Base-by-base conservation (phyloP, 2,329 filamentous ascomycete species). In the Cladosporium sphaerospermum region DNA sequence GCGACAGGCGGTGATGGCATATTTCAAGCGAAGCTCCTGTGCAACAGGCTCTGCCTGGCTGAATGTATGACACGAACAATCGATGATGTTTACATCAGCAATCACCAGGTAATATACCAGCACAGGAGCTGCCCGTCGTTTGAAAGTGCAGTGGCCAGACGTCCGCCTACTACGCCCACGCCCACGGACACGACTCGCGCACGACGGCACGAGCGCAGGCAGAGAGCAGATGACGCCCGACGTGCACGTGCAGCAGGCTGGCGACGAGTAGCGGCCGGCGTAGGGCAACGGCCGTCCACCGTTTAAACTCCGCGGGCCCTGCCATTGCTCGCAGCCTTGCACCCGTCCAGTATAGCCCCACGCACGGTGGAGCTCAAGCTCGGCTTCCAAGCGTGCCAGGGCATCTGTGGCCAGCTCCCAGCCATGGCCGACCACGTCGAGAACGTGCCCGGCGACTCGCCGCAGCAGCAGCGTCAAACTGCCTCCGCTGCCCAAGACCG, bases 391-490 rank as follows among this genome's bases (percentile, higher is more conserved):
- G 36, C 40, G 36, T n/a, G 47, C 37, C 40, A 14, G 4, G 46
- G 23, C n/a, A 45, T 23, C 33, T 14, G 34, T 14, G 43, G 18
- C 39, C 16, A 42, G 16, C 41, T 23, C 19, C 41, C 49, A 46
- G 50, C 43, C 43, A 53, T 53, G 50, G 50, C 50, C 36, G 50
- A 53, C 42, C 33, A 41, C n/a, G 34, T 10, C 36, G 33, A 33
- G 13, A 36, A 11, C 10, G n/a, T 11, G 10, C 10, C 34, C n/a
- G 10, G 10, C 10, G 10, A 11, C 34, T 11, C 10, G 10, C 10
- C 10, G 10, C 34, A 11, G 34, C 33, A 34, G 33, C 34, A n/a
- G 10, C 34, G n/a, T 11, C 10, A n/a, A 11, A 19, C 18, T 14
- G 34, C 23, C 34, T 10, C 34, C 42, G 34, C 49, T 4, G 41